A percentile compares a stretch with the other conserved stretches of the same genome.
Evolutionary conservation across 2,329 filamentous ascomycete genomes (phyloP).

Genomic region (Alternaria ethzedia): DNA sequence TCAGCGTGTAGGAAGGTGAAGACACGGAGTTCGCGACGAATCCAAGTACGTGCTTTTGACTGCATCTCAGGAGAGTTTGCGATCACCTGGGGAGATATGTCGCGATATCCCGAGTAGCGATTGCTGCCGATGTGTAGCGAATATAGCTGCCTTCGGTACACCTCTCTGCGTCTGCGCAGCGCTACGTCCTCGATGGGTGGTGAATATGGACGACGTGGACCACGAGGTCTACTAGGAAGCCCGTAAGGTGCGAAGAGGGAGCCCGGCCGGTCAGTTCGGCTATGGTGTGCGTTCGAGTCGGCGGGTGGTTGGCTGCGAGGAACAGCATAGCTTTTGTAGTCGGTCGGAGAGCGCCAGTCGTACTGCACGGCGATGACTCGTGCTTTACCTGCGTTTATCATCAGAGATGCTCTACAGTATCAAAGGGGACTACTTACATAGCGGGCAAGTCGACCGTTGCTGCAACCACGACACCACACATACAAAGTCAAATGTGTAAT

Average conservation of each 20-base stretch:
- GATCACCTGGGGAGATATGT: constrained; percentile 73
- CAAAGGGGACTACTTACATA: constrained; percentile 67
- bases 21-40: constrained; percentile 82
- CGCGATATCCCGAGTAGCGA: constrained; percentile 74
- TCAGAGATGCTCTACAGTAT: constrained; percentile 1
- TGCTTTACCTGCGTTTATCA: constrained; percentile 53
- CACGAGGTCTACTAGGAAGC: constrained; percentile 23
- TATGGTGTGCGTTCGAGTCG: neutral
- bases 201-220: constrained; percentile 25
- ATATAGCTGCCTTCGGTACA: constrained; percentile 76
- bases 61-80: constrained; percentile 69
- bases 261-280: neutral
- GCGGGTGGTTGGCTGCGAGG: constrained; percentile 36
- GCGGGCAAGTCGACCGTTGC: constrained; percentile 73
- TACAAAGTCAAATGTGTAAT: constrained; percentile 82
- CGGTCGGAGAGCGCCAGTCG: constrained; percentile 60
- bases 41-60: constrained; percentile 78
- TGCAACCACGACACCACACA: constrained; percentile 86
- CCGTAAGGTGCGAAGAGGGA: constrained; percentile 23
- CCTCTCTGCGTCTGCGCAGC: constrained; percentile 67
- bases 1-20: constrained; percentile 72
- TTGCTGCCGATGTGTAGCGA: constrained; percentile 86
- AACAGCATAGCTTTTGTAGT: constrained; percentile 66
- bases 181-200: constrained; percentile 48
- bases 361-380: constrained; percentile 68